Evolutionary conservation across 2,329 filamentous ascomycete species (phyloP).

Genomic region (Sporothrix schenckii): DNA sequence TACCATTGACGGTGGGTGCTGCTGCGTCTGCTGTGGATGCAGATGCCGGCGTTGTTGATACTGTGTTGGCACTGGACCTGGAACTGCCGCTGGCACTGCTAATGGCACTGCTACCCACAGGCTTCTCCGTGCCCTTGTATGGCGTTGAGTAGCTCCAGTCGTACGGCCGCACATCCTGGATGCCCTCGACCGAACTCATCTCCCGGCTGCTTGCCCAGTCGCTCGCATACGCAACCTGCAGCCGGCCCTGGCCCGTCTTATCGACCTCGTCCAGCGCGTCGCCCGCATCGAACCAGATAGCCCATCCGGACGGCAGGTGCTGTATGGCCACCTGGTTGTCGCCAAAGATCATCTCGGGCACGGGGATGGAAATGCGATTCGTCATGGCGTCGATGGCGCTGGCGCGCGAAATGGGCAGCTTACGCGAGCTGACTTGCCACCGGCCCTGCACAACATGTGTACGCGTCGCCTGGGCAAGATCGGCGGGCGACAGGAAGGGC

Average conservation of each 20-base stretch:
- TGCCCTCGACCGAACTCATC: slow-evolving; percentile 78
- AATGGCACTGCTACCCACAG: not conserved
- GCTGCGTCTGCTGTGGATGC: not conserved
- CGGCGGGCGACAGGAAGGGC: slow-evolving; percentile 57
- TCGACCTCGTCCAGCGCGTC: slow-evolving; percentile 89
- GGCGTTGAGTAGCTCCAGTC: slow-evolving; percentile 97
- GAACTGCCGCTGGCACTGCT: not conserved
- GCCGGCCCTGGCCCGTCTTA: slow-evolving; percentile 88
- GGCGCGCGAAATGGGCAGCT: slow-evolving; percentile 92
- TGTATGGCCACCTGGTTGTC: slow-evolving; percentile 82
- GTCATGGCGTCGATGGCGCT: slow-evolving; percentile 87
- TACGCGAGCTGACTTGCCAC: slow-evolving; percentile 79
- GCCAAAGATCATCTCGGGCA: slow-evolving; percentile 99
- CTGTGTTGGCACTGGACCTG: too few relatives aligned
- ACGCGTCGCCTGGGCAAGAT: slow-evolving; percentile 58
- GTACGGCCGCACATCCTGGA: slow-evolving; percentile 93
- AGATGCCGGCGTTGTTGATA: not conserved
- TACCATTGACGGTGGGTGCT: not conserved
- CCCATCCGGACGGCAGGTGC: slow-evolving; percentile 76
- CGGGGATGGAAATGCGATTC: slow-evolving; percentile 75
- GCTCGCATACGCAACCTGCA: slow-evolving; percentile 89
- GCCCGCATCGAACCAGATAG: slow-evolving; percentile 77
- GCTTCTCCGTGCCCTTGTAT: slow-evolving; percentile 69
- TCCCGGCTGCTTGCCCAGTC: slow-evolving; percentile 75
- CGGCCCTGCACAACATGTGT: slow-evolving; percentile 60